Percentiles rank a stretch among this genome's conserved stretches.
Conservation (phyloP, 2,329 filamentous ascomycete species). For the Talaromyces piceae region DNA sequence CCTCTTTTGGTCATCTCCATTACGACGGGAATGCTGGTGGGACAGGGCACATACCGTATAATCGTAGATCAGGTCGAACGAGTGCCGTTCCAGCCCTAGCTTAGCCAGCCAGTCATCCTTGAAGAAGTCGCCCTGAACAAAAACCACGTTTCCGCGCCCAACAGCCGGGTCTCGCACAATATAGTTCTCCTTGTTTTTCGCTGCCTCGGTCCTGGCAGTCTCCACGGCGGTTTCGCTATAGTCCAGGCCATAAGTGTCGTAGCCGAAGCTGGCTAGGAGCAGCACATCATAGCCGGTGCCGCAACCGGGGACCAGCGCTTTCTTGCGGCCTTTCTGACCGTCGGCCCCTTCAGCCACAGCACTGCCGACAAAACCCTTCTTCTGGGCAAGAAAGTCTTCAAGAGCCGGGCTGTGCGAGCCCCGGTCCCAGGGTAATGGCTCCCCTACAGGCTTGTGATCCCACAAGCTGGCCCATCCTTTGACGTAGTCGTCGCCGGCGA, state of each 20-base stretch:
- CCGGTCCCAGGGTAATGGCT: conserved; percentile 53
- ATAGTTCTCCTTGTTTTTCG: conserved; percentile 28
- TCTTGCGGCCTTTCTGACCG: conserved; percentile 32
- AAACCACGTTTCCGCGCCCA: conserved; percentile 33
- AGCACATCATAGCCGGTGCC: conserved; percentile 76
- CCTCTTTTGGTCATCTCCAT: too few species aligned
- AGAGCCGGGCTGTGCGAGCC: conserved; percentile 53
- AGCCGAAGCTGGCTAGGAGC: conserved; percentile 65
- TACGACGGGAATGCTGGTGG: neutral
- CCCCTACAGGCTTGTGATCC: conserved; percentile 39
- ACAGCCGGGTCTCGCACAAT: conserved; percentile 25
- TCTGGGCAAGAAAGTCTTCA: conserved; percentile 44
- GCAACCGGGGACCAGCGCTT: conserved; percentile 58
- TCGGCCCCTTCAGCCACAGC: conserved; percentile 17
- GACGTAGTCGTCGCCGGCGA: conserved; percentile 34
- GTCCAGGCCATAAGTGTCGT: conserved; percentile 70
- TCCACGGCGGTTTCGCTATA: conserved; percentile 46
- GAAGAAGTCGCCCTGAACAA: conserved; percentile 41
- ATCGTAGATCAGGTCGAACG: conserved; percentile 51
- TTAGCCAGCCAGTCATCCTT: conserved; percentile 34
- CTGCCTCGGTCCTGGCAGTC: conserved; percentile 27
- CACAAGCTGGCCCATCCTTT: conserved; percentile 52
- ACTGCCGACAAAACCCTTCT: conserved; percentile 29
- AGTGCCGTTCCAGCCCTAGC: conserved; percentile 24
- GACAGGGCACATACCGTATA: conserved; percentile 45